Conservation (phyloP, 2,329 filamentous ascomycete species). For the Nigrograna mackinnonii region DNA sequence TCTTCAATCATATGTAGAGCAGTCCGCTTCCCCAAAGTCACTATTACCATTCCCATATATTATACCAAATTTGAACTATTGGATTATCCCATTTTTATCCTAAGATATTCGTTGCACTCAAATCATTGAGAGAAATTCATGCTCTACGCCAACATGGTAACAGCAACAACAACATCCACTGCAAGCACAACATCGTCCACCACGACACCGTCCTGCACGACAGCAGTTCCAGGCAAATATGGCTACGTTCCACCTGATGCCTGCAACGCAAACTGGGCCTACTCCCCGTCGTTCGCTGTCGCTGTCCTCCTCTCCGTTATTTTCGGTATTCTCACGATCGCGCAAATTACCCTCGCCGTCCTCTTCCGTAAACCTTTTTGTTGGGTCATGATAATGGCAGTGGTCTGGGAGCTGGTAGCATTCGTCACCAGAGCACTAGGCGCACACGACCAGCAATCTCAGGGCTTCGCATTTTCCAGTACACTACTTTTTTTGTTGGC, state of each 20-base stretch:
- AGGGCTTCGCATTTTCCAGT: background rate
- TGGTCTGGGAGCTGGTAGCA: constrained; percentile 46
- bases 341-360: constrained; percentile 23
- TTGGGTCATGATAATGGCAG: constrained; percentile 51
- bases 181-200: constrained; percentile 11
- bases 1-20: background rate
- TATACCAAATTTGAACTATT: background rate
- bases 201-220: constrained; percentile 20
- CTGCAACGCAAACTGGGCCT: constrained; percentile 30
- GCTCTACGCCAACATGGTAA: constrained; percentile 10
- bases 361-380: constrained; percentile 38
- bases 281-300: constrained; percentile 23
- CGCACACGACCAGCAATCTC: constrained; percentile 44
- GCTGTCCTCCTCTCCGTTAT: constrained; percentile 24
- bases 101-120: background rate
- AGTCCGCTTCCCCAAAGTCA: no score
- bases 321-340: constrained; percentile 25
- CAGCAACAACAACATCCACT: constrained; percentile 13
- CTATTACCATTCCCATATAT: background rate
- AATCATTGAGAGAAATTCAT: background rate
- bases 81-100: background rate
- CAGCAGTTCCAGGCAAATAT: constrained; percentile 22
- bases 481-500: constrained; percentile 6
- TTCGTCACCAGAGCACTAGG: constrained; percentile 47
- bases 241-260: constrained; percentile 26